phyloP scores from a whole-genome alignment of 441 rosid genomes.

The Biscutella auriculata region DNA sequence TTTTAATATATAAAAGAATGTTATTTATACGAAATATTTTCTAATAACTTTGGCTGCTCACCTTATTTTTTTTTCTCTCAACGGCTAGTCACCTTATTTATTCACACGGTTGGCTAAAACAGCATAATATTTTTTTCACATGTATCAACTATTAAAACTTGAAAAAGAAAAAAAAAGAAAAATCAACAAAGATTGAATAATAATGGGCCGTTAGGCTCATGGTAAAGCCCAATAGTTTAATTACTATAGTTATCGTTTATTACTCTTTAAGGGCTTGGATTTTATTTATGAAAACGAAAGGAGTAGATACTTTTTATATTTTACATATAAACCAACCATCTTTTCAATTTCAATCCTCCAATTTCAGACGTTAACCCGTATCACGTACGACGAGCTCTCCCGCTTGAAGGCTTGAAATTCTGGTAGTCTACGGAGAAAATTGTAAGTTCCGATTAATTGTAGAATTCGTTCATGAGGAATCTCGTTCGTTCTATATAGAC shows the following conservation, averaged over 20 bases:
- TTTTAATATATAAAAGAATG: no score
- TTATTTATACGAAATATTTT: no score
- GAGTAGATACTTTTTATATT: not conserved
- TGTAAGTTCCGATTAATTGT: conserved; percentile 17
- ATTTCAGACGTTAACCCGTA: not conserved
- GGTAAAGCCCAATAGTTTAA: not conserved
- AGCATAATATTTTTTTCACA: no score
- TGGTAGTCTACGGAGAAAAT: not conserved
- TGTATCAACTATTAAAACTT: no score
- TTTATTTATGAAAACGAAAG: not conserved
- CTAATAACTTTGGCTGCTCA: no score
- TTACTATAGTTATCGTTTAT: not conserved
- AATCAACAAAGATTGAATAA: no score
- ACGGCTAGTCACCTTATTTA: no score
- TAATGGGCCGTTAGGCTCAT: no score
- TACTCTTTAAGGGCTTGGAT: not conserved
- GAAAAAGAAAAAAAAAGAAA: no score
- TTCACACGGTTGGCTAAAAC: no score
- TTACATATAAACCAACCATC: not conserved
- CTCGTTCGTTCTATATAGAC: not conserved
- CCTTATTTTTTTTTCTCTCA: no score
- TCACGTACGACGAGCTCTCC: no score
- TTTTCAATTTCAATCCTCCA: not conserved
- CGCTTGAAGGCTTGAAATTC: not conserved
- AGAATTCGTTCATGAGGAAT: not conserved